phyloP scores from a whole-genome alignment of 345 rosid species.

The Draba incana region DNA sequence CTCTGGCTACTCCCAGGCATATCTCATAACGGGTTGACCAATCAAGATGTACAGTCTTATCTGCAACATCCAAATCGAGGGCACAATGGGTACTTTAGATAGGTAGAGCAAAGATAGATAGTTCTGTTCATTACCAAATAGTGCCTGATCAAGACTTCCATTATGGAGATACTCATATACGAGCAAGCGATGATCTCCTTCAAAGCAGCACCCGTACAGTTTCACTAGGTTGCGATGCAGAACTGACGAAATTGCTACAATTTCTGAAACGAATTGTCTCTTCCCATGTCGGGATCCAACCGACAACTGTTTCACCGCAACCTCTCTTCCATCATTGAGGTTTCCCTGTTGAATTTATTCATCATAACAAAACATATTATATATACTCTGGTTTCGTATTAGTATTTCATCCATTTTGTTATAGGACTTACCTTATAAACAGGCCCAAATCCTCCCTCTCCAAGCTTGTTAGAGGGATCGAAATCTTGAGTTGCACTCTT shows the following conservation, averaged over 20 bases:
- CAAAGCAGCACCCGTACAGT: conserved; percentile 46
- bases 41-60: conserved; percentile 45
- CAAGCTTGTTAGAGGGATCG: conserved; percentile 60
- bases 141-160: conserved; percentile 55
- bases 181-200: conserved; percentile 49
- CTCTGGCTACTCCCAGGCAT: conserved; percentile 62
- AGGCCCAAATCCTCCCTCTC: conserved; percentile 86
- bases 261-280: conserved; percentile 67
- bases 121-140: too few species aligned
- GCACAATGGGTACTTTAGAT: background rate
- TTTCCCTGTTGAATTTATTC: conserved; percentile 32
- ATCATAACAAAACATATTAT: conserved; percentile 1
- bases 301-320: conserved; percentile 70
- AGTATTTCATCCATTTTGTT: background rate
- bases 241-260: conserved; percentile 48
- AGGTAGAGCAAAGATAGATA: too few species aligned
- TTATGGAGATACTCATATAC: conserved; percentile 62
- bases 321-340: conserved; percentile 45
- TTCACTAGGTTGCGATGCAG: conserved; percentile 46
- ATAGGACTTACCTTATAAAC: conserved; percentile 56
- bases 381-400: background rate
- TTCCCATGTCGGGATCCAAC: conserved; percentile 72
- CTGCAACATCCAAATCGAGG: conserved; percentile 39
- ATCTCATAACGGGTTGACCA: conserved; percentile 61
- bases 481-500: conserved; percentile 70